A percentile compares a stretch with the other conserved stretches of the same genome.
These are phyloP conservation scores for Acer negundo DNA, from an alignment of 345 rosid genomes.

Conservation along the genomic window DNA sequence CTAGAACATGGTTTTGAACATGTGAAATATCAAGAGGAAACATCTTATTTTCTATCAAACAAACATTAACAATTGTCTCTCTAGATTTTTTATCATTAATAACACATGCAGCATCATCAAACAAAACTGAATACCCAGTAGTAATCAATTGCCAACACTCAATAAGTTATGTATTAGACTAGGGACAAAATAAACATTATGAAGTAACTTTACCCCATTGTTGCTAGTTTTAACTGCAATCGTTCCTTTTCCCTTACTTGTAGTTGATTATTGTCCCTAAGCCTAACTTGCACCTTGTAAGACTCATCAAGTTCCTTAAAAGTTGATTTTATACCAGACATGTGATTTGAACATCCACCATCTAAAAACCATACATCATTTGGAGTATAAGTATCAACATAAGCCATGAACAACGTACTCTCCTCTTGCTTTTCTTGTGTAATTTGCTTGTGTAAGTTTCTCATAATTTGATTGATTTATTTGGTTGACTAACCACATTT, in stretches of 20 bases:
- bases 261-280: background rate
- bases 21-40: too few relatives aligned
- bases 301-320: slow-evolving; percentile 8
- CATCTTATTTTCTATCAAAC: background rate
- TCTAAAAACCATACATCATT: too few relatives aligned
- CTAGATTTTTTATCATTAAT: slow-evolving; percentile 7
- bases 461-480: too few relatives aligned
- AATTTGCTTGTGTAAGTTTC: too few relatives aligned
- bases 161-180: too few relatives aligned
- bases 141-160: background rate
- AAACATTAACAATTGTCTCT: background rate
- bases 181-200: too few relatives aligned
- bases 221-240: too few relatives aligned
- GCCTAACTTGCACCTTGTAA: background rate
- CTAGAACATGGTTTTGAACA: too few relatives aligned
- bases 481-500: too few relatives aligned
- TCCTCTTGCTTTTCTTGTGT: background rate
- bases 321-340: background rate
- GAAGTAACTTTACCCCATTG: too few relatives aligned
- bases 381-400: too few relatives aligned
- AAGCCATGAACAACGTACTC: slow-evolving; percentile 8
- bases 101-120: background rate
- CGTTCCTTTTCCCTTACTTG: slow-evolving; percentile 11
- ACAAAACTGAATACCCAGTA: background rate
- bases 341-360: background rate